These are phyloP conservation scores for Dendrobium catenatum DNA, from an alignment of 106 monocot species.

Conservation along the genomic window DNA sequence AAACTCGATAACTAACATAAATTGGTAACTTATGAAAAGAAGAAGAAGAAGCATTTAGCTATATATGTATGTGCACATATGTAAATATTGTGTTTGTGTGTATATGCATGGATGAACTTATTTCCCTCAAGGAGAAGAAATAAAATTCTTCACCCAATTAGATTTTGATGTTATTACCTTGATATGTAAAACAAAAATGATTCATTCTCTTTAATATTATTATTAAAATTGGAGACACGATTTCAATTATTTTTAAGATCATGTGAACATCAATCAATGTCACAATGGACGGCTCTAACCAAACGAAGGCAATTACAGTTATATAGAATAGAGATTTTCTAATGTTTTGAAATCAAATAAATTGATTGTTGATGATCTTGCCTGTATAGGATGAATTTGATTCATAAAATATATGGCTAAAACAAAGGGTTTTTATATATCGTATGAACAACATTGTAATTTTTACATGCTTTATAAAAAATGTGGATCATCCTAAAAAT, in stretches of 20 bases:
- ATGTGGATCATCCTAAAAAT: neutral
- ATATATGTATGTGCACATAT: neutral
- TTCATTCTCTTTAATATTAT: neutral
- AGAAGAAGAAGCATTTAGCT: neutral
- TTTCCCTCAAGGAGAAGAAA: neutral
- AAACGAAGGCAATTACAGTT: neutral
- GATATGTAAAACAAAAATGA: neutral
- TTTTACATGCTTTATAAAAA: neutral
- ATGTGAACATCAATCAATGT: neutral
- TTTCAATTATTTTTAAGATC: neutral
- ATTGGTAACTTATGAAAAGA: too few relatives aligned
- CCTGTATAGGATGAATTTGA: neutral
- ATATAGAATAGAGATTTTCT: neutral
- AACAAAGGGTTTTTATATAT: too few relatives aligned
- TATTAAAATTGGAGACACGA: neutral
- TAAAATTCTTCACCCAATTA: neutral
- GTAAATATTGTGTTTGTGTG: neutral
- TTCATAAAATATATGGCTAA: neutral
- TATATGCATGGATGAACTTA: neutral
- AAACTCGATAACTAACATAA: neutral
- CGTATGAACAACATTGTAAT: too few relatives aligned
- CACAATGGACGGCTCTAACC: neutral
- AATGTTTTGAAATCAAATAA: neutral
- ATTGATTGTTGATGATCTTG: neutral
- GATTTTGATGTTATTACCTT: neutral